A percentile compares a stretch with the other conserved stretches of the same genome.
These are phyloP conservation scores for Coemansia sp. DNA, from an alignment of 192 early-diverging fungal genomes.

Conservation along the genomic window DNA sequence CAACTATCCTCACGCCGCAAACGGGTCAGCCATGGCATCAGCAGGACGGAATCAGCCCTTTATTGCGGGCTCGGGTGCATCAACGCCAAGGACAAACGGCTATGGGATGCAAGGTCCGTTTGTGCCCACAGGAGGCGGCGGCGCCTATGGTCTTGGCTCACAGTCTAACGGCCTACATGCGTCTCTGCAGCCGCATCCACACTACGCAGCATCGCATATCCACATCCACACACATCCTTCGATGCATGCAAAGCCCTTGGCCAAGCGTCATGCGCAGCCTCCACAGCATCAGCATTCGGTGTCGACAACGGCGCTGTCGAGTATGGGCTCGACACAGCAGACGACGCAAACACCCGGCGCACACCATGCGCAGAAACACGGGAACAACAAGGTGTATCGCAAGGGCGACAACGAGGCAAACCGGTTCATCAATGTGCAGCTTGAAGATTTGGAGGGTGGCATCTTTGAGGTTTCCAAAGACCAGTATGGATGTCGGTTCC, in stretches of 20 bases:
- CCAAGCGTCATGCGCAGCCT: constrained; percentile 29
- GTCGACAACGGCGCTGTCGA: too few relatives aligned
- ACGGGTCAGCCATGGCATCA: constrained; percentile 14
- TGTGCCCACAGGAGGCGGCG: constrained; percentile 8
- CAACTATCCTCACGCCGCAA: constrained; percentile 26
- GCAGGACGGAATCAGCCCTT: constrained; percentile 30
- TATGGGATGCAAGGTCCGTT: constrained; percentile 31
- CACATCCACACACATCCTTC: constrained; percentile 22
- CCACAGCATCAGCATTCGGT: constrained; percentile 14
- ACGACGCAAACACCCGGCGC: constrained; percentile 7
- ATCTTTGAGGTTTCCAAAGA: constrained; percentile 82
- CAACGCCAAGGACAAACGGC: constrained; percentile 23
- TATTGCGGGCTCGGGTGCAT: constrained; percentile 14
- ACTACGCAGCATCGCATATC: constrained; percentile 31
- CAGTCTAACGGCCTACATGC: constrained; percentile 22
- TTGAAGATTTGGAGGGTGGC: constrained; percentile 72
- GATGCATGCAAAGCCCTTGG: constrained; percentile 16
- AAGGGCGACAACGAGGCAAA: constrained; percentile 55
- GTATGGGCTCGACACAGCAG: constrained; percentile 1
- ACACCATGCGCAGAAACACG: constrained; percentile 44
- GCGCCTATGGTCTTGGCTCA: constrained; percentile 29
- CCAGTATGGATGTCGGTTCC: constrained; percentile 83
- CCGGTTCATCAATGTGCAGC: constrained; percentile 63
- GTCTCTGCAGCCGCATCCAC: constrained; percentile 32
- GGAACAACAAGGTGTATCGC: constrained; percentile 25